Evolutionary conservation across 1,284 basidiomycete genomes (phyloP).

Genomic region (Chalciporus piperatoides): DNA sequence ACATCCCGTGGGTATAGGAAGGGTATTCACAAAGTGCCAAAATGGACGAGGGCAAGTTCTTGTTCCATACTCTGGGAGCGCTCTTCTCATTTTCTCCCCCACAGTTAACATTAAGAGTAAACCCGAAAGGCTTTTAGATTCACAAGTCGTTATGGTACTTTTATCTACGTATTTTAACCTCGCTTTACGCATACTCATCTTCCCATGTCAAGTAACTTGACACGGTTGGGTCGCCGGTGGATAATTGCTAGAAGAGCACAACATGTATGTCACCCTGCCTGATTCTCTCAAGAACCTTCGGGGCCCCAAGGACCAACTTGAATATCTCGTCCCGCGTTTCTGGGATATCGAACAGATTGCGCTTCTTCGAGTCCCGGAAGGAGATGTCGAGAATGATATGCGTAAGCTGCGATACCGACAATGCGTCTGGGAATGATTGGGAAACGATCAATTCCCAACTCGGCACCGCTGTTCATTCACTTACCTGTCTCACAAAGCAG

Average conservation of each 20-base stretch:
- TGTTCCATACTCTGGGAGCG: slow-evolving; percentile 1
- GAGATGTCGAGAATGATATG: slow-evolving; percentile 78
- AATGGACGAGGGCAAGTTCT: slow-evolving; percentile 81
- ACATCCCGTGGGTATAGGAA: slow-evolving; percentile 81
- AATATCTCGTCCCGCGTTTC: slow-evolving; percentile 82
- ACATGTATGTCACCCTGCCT: slow-evolving; percentile 70
- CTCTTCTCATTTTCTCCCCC: slow-evolving; percentile 15
- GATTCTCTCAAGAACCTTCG: slow-evolving; percentile 58
- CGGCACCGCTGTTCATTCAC: slow-evolving; percentile 20
- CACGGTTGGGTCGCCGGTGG: background rate
- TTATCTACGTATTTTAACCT: slow-evolving; percentile 9
- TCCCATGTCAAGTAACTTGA: background rate
- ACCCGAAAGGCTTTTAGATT: slow-evolving; percentile 91
- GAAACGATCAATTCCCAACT: slow-evolving; percentile 13
- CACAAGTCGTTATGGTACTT: slow-evolving; percentile 37
- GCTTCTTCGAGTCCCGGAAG: slow-evolving; percentile 69
- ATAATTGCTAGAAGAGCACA: slow-evolving; percentile 58
- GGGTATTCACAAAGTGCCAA: slow-evolving; percentile 93
- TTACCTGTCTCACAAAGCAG: slow-evolving; percentile 71
- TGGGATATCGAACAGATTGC: slow-evolving; percentile 72
- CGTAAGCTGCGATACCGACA: slow-evolving; percentile 67
- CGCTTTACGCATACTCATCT: slow-evolving; percentile 17
- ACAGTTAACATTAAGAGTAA: slow-evolving; percentile 78
- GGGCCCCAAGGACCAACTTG: slow-evolving; percentile 61
- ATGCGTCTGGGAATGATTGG: slow-evolving; percentile 48